phyloP scores from a whole-genome alignment of 2,329 filamentous ascomycete species.

The Pseudogymnoascus sp. region DNA sequence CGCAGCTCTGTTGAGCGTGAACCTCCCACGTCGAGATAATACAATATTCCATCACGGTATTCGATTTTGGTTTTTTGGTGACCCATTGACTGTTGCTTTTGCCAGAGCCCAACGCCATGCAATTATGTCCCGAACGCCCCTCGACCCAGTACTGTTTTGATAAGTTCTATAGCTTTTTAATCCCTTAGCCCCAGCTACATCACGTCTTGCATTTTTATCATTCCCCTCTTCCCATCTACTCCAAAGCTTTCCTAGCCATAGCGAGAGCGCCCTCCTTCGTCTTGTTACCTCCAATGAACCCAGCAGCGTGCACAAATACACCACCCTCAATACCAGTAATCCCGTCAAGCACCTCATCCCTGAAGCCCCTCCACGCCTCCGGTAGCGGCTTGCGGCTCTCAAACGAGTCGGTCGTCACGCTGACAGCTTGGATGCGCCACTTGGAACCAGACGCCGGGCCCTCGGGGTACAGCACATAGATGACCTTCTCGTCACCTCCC shows the following conservation, averaged over 20 bases:
- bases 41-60: background rate
- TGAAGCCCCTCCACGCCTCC: constrained; percentile 82
- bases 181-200: background rate
- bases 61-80: background rate
- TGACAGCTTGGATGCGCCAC: constrained; percentile 93
- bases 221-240: constrained; percentile 21
- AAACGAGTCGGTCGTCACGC: constrained; percentile 75
- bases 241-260: constrained; percentile 74
- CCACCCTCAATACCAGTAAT: constrained; percentile 62
- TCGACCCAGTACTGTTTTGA: background rate
- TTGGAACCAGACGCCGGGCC: constrained; percentile 64
- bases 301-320: constrained; percentile 88
- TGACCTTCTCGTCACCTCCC: constrained; percentile 47
- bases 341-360: constrained; percentile 75
- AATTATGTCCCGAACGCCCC: background rate
- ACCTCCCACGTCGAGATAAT: background rate
- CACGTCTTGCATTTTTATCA: background rate
- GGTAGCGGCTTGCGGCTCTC: constrained; percentile 86
- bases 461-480: constrained; percentile 91
- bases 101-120: background rate
- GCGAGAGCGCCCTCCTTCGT: constrained; percentile 78
- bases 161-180: background rate
- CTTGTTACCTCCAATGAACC: constrained; percentile 94
- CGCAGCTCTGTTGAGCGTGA: background rate
- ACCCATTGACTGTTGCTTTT: background rate